These are phyloP conservation scores for Triticum monococcum DNA, from an alignment of 176 grass and related monocot genomes.

Conservation along the genomic window DNA sequence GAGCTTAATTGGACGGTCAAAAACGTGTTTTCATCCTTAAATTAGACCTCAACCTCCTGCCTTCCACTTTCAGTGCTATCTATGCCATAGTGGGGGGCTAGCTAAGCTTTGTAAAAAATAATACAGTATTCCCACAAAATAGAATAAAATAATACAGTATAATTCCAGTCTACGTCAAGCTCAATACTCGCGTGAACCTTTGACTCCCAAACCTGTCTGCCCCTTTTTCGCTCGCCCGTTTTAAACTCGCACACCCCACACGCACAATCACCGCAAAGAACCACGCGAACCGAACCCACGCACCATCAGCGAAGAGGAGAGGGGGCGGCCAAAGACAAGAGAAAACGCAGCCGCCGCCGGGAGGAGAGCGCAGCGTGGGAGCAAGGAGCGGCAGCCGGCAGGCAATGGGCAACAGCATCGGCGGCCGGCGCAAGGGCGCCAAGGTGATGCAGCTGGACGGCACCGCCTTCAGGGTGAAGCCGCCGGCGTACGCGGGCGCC, in stretches of 20 bases:
- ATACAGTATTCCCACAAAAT: too few species aligned
- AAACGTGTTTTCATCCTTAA: background rate
- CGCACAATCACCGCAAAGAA: constrained; percentile 17
- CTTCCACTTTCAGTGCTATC: background rate
- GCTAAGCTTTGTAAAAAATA: too few species aligned
- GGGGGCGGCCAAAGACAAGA: background rate
- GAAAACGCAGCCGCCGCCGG: too few species aligned
- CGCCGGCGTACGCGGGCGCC: constrained; percentile 41
- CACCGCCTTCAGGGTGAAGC: constrained; percentile 72
- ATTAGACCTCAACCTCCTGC: background rate
- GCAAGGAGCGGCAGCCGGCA: background rate
- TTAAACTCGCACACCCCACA: constrained; percentile 30
- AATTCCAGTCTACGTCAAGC: background rate
- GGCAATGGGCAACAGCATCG: constrained; percentile 84
- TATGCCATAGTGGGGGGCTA: background rate
- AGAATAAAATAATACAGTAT: too few species aligned
- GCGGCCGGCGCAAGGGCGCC: constrained; percentile 65
- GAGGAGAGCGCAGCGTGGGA: too few species aligned
- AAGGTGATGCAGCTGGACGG: constrained; percentile 98
- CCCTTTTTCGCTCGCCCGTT: constrained; percentile 9
- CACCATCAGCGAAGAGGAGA: background rate
- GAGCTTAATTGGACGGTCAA: background rate
- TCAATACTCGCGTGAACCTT: constrained; percentile 12
- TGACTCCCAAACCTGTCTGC: constrained; percentile 25
- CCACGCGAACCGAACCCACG: background rate